These are phyloP conservation scores for Xerocomus amazonicus DNA, from an alignment of 1,284 basidiomycete species.

Conservation along the genomic window DNA sequence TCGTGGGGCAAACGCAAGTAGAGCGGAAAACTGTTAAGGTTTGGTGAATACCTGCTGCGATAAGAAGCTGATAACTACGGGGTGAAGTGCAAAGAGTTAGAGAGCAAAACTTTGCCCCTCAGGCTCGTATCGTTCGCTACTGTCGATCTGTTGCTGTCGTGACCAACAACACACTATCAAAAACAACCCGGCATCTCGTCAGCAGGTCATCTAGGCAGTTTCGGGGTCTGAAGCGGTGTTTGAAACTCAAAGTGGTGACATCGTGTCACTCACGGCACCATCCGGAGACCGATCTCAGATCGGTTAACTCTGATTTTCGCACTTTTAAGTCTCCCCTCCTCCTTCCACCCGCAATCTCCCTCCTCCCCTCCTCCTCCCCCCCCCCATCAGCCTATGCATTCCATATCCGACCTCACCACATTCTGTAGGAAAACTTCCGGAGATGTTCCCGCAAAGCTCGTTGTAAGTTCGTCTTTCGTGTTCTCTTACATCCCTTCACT, in stretches of 20 bases:
- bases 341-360: conserved; percentile 9
- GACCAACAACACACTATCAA: too few relatives aligned
- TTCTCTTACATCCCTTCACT: conserved; percentile 1
- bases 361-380: neutral
- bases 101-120: too few relatives aligned
- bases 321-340: conserved; percentile 23
- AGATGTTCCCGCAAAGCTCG: conserved; percentile 84
- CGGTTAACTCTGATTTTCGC: conserved; percentile 10
- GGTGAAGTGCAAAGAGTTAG: neutral
- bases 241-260: conserved; percentile 8
- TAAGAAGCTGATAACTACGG: conserved; percentile 21
- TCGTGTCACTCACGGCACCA: conserved; percentile 27
- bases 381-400: conserved; percentile 49
- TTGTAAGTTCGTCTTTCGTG: conserved; percentile 51
- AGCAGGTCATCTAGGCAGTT: neutral
- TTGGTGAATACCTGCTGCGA: conserved; percentile 15
- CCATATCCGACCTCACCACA: conserved; percentile 85
- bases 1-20: conserved; percentile 19
- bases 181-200: neutral
- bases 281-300: conserved; percentile 33
- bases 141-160: too few relatives aligned
- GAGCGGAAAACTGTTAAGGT: conserved; percentile 26
- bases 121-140: too few relatives aligned
- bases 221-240: conserved; percentile 14
- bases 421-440: conserved; percentile 80